A percentile compares a stretch with the other conserved stretches of the same genome.
Conservation (phyloP, 257 asterid genomes). For the Penstemon barbatus region DNA sequence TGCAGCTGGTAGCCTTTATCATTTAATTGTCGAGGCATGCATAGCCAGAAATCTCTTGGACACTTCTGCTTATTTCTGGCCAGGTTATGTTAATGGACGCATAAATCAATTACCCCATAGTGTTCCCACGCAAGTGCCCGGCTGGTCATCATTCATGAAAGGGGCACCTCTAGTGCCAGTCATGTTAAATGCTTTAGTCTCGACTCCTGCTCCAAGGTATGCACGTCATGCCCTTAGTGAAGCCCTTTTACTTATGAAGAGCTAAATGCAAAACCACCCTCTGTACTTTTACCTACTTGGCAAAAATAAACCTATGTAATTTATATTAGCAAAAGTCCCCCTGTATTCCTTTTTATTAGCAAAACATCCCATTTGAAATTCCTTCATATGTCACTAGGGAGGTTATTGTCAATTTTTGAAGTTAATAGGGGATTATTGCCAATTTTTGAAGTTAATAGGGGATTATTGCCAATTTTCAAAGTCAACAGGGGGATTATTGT, state of each 20-base stretch:
- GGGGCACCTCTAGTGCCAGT: slow-evolving; percentile 68
- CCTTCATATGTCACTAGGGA: no score
- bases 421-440: no score
- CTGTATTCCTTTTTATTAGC: no score
- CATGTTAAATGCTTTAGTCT: slow-evolving; percentile 74
- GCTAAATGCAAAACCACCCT: no score
- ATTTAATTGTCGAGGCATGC: slow-evolving; percentile 90
- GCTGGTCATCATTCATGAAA: slow-evolving; percentile 89
- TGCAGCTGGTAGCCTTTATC: slow-evolving; percentile 91
- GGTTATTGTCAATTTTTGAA: no score
- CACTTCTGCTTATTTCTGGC: slow-evolving; percentile 92
- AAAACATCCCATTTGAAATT: no score
- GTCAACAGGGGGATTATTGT: no score
- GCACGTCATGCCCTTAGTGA: slow-evolving; percentile 18
- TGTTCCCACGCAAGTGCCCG: slow-evolving; percentile 68
- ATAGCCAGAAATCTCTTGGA: slow-evolving; percentile 86
- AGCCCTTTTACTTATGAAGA: background rate
- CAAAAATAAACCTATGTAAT: no score
- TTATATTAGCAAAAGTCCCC: no score
- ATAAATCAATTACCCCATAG: slow-evolving; percentile 68
- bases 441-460: no score
- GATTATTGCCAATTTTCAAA: no score
- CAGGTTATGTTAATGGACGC: slow-evolving; percentile 69
- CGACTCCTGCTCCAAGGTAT: slow-evolving; percentile 93
- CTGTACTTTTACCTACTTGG: no score